Base-by-base conservation (phyloP, 2,329 filamentous ascomycete genomes). In the Beauveria brongniartii region DNA sequence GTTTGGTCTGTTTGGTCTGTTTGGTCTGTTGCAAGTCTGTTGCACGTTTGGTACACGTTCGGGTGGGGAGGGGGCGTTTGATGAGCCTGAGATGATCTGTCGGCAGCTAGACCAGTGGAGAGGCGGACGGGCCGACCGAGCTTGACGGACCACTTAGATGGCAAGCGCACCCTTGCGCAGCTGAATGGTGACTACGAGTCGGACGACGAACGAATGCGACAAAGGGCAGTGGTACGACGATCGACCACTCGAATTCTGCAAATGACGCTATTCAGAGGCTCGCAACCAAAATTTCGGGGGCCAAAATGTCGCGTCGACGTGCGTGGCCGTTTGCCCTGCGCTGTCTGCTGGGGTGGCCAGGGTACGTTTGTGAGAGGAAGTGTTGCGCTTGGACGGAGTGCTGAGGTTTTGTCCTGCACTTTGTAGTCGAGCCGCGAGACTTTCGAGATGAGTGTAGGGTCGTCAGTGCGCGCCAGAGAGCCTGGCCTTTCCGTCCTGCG, bases 71-170 rank as follows among this genome's bases (percentile, higher is more conserved):
- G 55, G 55, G 55, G 37, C 20, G 34, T 58, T 51, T 58, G 55
- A 58, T 51, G 55, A 58, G 46, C 47, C 46, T 58, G 46, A 58
- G 52, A 40, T 51, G 55, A 58, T 58, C 55, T 51, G 55, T 51
- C 34, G 55, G 55, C 47, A 51, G 55, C 55, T 58, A 41, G 40
- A 34, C 26, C 20, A 52, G 28, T 34, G 30, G 30, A 34, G 30
- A 34, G 30, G 30, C 30, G 30, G 30, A 34, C 30, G 10, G 30
- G 30, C 30, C 30, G 30, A 34, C 30, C 30, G 30, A 34, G 30
- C 30, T 34, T 34, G 30, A 34, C 30, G 12, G 30, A 12, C 30
- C 30, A 34, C 30, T 34, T 24, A 30, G 51, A 53, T 22, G 52
- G 22, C 20, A 12, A 43, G 40, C 22, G 24, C 24, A 58, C 24